Conservation (phyloP, 441 rosid species). For the Gossypium schwendimanii region DNA sequence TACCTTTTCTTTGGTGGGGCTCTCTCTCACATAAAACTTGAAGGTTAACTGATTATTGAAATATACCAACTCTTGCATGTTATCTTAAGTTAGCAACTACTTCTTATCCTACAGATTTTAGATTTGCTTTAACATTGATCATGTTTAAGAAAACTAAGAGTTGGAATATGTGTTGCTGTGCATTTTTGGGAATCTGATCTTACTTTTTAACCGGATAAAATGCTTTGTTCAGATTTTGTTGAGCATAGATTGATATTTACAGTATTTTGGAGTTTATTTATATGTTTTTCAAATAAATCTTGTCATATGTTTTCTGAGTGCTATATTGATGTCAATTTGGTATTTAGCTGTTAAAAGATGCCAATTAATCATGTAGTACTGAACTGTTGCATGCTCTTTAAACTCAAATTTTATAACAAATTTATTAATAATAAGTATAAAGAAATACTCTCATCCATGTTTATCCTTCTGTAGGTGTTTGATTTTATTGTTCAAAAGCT, state of each 20-base stretch:
- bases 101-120: constrained; percentile 1
- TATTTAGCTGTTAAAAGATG: not conserved
- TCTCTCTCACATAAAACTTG: not conserved
- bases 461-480: constrained; percentile 55
- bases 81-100: not conserved
- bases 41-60: not conserved
- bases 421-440: constrained; percentile 11
- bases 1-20: not conserved
- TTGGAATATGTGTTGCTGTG: not conserved
- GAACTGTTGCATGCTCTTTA: not conserved
- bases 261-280: not conserved
- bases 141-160: not conserved
- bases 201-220: not conserved
- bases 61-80: not conserved
- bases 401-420: constrained; percentile 12
- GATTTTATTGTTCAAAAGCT: constrained; percentile 99
- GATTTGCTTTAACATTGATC: not conserved
- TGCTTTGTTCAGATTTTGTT: not conserved
- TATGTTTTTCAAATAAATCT: not conserved
- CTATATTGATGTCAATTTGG: not conserved
- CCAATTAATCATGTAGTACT: not conserved
- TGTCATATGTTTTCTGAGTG: not conserved
- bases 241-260: not conserved
- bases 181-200: not conserved
- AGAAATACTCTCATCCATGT: not conserved